Base-by-base conservation (phyloP, 225 moss, liverwort and hornwort genomes). In the Pseudoscleropodium purum region DNA sequence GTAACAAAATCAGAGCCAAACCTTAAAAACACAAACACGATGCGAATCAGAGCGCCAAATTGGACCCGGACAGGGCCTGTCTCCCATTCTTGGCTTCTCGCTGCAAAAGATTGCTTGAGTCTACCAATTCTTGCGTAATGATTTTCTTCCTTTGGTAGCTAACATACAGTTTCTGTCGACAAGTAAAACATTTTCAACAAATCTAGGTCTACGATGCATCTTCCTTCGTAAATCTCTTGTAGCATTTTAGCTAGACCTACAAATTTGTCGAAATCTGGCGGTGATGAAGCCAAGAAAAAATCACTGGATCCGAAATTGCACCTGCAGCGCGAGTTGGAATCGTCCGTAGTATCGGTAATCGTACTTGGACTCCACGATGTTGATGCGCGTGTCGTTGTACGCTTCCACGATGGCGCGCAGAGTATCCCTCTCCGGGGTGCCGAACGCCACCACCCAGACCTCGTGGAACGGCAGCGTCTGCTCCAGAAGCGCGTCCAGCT, bases 331-430 rank as follows among this genome's bases (percentile, higher is more conserved):
- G 87, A 98, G 90, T 89, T 98, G 98, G 85, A 98, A 98, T 39
- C 98, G 88, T 59, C 98, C 98, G 70, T 96, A 98, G 87, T 98
- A 98, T 39, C 96, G 96, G 88, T 93, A 98, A 74, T 98, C 96
- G 56, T 96, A 94, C 60, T 91, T 90, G 8, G 98, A 98, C 61
- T 96, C 96, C 75, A 98, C 80, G 45, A 98, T 96, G 56, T 86
- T 92, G 87, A 98, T 97, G 51, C 95, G 87, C 60, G 96, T 90
- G 80, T 96, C 92, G 86, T 97, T 90, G 90, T 97, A 98, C 6
- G 96, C 90, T 75, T 97, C 94, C 81, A 97, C 98, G 65, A 96
- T 95, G 30, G 86, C 60, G 37, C 96, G 91, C 54, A 98, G 88
- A n/a, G 89, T 88, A 24, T 61, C 81, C n/a, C 92, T 91, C 62